Conservation (phyloP, 805 yeast genomes). For the Kockiozyma suomiensis region DNA sequence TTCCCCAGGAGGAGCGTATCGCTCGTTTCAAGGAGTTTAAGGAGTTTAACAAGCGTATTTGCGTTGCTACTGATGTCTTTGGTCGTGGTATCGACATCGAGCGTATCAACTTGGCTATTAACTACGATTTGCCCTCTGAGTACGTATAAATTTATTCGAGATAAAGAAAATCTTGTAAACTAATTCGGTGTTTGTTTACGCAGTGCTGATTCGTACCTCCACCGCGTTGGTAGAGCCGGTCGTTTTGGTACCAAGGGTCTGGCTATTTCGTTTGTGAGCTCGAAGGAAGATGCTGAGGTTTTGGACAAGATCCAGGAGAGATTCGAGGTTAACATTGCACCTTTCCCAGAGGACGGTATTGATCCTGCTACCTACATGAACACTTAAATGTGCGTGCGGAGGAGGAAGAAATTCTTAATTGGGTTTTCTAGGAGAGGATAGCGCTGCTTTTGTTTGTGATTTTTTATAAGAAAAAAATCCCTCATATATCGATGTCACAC, state of each 20-base stretch:
- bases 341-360: slow-evolving; percentile 97
- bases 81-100: slow-evolving; percentile 99
- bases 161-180: not conserved
- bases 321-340: slow-evolving; percentile 92
- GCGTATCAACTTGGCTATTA: slow-evolving; percentile 96
- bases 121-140: slow-evolving; percentile 93
- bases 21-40: slow-evolving; percentile 94
- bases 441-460: not conserved
- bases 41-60: slow-evolving; percentile 97
- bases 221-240: slow-evolving; percentile 99
- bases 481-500: too few relatives aligned
- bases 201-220: slow-evolving; percentile 91
- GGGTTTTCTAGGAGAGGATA: too few relatives aligned
- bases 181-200: not conserved
- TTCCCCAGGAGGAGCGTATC: slow-evolving; percentile 97
- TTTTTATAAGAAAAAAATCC: too few relatives aligned
- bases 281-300: slow-evolving; percentile 85
- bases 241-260: slow-evolving; percentile 99
- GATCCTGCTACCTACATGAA: slow-evolving; percentile 98
- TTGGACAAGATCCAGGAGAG: slow-evolving; percentile 92
- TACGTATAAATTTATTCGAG: slow-evolving; percentile 1
- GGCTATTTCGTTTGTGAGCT: slow-evolving; percentile 85
- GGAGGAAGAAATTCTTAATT: not conserved
- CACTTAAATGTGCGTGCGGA: slow-evolving; percentile 52
- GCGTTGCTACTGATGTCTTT: slow-evolving; percentile 97